Base-by-base conservation (phyloP, 2,329 filamentous ascomycete species). In the Aureobasidium sp. region DNA sequence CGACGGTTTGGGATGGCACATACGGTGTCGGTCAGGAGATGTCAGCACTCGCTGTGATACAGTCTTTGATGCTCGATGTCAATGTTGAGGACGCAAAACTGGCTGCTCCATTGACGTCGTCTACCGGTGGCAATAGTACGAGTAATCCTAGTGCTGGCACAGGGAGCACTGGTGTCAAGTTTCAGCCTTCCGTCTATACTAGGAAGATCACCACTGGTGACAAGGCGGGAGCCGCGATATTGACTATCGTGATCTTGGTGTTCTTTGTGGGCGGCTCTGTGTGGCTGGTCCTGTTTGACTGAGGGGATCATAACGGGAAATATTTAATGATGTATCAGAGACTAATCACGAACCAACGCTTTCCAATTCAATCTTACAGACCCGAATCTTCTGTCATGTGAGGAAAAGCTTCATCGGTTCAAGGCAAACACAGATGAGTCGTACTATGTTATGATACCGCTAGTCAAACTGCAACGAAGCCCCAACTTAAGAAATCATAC, bases 151-250 rank as follows among this genome's bases (percentile, higher is more conserved):
- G 29, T 31, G 62, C 62, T 35, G 62, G 62, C 17, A 56, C 53
- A 15, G 53, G 53, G 31, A 45, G 53, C 22, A 44, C 24, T 31
- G 27, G 17, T 15, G 11, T n/a, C 2, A 24, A 33, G 6, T 24
- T 29, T 33, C 19, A 61, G 24, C 47, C 57, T 14, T n/a, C 17
- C 1, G 45, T 47, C 7, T 17, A 24, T 14, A 59, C 61, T 3
- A 64, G 50, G 61, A 52, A 57, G 14, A 77, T 85, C 33, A 82
- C 81, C 2, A 76, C 77, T 1, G 84, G 79, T 9, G 87, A 90
- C 68, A 83, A 77, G 64, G 86, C 82, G 4, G 89, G 87, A 8
- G 88, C 87, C 39, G 82, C 82, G 15, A 81, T 91, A 64, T 66
- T 85, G 57, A 92, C 88, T 0, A 72, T 82, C 2, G 48, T 85